These are phyloP conservation scores for Gamsiella multidivaricata DNA, from an alignment of 192 early-diverging fungal genomes.

Conservation along the genomic window DNA sequence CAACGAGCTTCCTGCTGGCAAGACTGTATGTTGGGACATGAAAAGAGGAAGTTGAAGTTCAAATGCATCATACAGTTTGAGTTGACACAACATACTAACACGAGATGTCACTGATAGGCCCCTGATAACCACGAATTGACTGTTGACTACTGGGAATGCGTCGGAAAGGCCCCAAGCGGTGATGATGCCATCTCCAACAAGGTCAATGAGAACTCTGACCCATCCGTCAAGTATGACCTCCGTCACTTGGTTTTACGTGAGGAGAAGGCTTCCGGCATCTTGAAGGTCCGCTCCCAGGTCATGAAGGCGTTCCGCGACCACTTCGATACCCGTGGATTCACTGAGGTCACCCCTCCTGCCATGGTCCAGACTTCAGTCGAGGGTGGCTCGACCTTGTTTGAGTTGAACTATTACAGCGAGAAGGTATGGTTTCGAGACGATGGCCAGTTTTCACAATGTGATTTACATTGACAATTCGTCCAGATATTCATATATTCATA, in stretches of 20 bases:
- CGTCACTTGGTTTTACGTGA: slow-evolving; percentile 98
- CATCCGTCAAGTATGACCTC: slow-evolving; percentile 87
- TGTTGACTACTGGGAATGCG: slow-evolving; percentile 96
- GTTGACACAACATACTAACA: no score
- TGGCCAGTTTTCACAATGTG: no score
- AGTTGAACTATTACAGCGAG: slow-evolving; percentile 97
- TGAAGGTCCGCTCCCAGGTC: slow-evolving; percentile 87
- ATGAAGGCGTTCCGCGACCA: slow-evolving; percentile 96
- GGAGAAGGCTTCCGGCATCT: slow-evolving; percentile 85
- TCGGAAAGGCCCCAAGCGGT: slow-evolving; percentile 93
- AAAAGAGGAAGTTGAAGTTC: no score
- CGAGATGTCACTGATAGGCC: no score
- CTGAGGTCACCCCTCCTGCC: slow-evolving; percentile 96
- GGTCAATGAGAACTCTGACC: slow-evolving; percentile 89
- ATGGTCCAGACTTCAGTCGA: slow-evolving; percentile 99
- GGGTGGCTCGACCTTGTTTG: slow-evolving; percentile 95
- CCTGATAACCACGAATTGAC: slow-evolving; percentile 95
- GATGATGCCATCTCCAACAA: slow-evolving; percentile 94
- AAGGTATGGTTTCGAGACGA: slow-evolving; percentile 64
- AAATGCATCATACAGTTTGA: no score
- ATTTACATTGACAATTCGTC: no score
- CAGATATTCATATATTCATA: no score
- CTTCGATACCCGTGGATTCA: slow-evolving; percentile 82
- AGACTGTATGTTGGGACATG: slow-evolving; percentile 67
- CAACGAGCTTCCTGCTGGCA: slow-evolving; percentile 89